A percentile compares a stretch with the other conserved stretches of the same genome.
Conservation (phyloP, 228 moss, liverwort and hornwort species). For the Sphagnum fallax region DNA sequence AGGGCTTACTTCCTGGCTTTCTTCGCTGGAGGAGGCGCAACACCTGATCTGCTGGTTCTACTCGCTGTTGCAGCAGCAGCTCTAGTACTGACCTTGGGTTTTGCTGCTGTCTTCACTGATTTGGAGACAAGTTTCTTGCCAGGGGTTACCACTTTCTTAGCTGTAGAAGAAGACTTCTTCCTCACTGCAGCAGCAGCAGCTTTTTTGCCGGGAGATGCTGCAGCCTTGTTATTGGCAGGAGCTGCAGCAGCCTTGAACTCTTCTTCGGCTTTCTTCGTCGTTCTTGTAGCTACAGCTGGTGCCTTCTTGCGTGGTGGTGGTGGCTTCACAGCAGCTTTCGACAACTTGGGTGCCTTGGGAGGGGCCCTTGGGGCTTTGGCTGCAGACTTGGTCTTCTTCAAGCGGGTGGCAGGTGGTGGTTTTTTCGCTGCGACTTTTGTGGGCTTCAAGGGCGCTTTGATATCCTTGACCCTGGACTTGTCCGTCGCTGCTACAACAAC, state of each 20-base stretch:
- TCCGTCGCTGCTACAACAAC: conserved; percentile 39
- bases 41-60: conserved; percentile 22
- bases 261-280: conserved; percentile 19
- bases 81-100: conserved; percentile 38
- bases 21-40: conserved; percentile 29
- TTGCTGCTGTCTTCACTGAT: conserved; percentile 32
- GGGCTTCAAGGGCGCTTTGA: conserved; percentile 17
- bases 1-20: conserved; percentile 46
- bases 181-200: no score
- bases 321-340: not conserved
- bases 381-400: conserved; percentile 15
- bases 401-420: conserved; percentile 14
- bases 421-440: conserved; percentile 15
- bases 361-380: conserved; percentile 9
- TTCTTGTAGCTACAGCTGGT: conserved; percentile 12
- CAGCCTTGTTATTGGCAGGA: conserved; percentile 18
- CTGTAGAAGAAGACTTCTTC: no score
- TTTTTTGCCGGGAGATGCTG: no score
- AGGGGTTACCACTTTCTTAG: conserved; percentile 5
- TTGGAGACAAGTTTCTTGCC: conserved; percentile 54
- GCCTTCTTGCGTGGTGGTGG: conserved; percentile 41
- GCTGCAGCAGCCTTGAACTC: conserved; percentile 6
- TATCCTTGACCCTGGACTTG: conserved; percentile 27
- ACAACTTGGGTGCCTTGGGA: conserved; percentile 19
- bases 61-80: conserved; percentile 11